These are phyloP conservation scores for Vaccinium macrocarpon DNA, from an alignment of 148 eudicot genomes.

Conservation along the genomic window DNA sequence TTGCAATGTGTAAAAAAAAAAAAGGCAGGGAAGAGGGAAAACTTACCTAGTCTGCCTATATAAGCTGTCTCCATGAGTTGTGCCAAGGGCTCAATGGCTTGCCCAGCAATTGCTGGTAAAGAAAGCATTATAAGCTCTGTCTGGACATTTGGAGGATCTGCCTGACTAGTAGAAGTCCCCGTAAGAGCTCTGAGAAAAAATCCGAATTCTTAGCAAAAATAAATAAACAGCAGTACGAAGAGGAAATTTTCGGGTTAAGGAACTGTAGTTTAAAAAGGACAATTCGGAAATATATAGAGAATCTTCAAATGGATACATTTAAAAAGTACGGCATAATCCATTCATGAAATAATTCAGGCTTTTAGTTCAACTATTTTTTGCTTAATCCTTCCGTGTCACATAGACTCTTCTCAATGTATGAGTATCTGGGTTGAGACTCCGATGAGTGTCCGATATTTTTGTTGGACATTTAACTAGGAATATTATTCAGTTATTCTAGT, in stretches of 20 bases:
- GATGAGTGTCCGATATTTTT: no score
- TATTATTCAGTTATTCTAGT: no score
- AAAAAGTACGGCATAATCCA: not conserved
- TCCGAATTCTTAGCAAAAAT: not conserved
- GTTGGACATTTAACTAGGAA: no score
- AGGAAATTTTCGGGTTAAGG: not conserved
- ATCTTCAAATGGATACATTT: not conserved
- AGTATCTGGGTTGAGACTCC: not conserved
- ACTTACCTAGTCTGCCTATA: constrained; percentile 83
- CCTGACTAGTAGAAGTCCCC: constrained; percentile 19
- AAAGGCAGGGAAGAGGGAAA: constrained; percentile 7
- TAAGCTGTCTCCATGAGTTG: constrained; percentile 96
- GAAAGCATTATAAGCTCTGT: constrained; percentile 68
- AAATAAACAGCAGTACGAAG: not conserved
- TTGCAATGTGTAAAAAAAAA: not conserved
- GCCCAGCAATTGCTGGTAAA: constrained; percentile 86
- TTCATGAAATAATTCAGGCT: not conserved
- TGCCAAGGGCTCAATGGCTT: constrained; percentile 86
- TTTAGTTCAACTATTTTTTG: not conserved
- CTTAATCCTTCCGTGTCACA: not conserved
- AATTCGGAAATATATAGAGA: not conserved
- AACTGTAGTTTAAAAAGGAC: not conserved
- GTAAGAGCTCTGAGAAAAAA: constrained; percentile 38
- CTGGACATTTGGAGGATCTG: constrained; percentile 29
- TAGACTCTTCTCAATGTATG: not conserved